Evolutionary conservation across 306 rosid species (phyloP), one percentile per base, ranked within the genome.

Genomic region (Cicer cuneatum): DNA sequence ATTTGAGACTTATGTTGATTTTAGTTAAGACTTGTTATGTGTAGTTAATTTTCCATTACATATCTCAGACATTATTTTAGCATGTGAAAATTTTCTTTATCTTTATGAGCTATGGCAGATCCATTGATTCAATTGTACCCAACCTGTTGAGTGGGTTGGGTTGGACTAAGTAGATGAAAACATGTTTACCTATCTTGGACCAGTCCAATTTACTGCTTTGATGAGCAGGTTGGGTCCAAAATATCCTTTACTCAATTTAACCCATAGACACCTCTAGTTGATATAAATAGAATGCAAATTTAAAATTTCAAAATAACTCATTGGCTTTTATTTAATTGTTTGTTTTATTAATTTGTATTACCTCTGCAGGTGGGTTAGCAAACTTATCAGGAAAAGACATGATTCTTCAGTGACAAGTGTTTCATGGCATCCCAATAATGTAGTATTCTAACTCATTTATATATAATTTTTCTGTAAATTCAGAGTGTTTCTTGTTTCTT

Each of bases 351-450:
- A 59, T 46, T 57, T 75, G 57, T 67, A 37, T 72, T 24, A 49
- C 48, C 77, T 84, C 71, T 75, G 76, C 90, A 94, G 99, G 99
- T 94, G 99, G 99, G 93, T 94, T 78, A 92, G 99, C 89, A 94
- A 94, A 85, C 93, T 92, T 78, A 87, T 94, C 82, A 87, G 97
- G 82, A 94, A 90, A 89, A 81, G 90, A 49, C 99, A 92, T 5
- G 90, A 90, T 35, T 94, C 99, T 81, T 94, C 97, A 38, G 97
- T 94, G 81, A 94, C 97, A 24, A 83, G 86, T 79, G 96, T 94
- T 57, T 92, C 97, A 80, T 94, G 99, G 97, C 97, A 94, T 87
- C 96, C 99, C 7, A 62, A 92, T 83, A 94, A 94, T 89, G 99
- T 92, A 5, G 92, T 68, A 64, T 64, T 75, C 77, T 45, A 52